Evolutionary conservation across 306 rosid genomes (phyloP).

Genomic region (Glycine soja): DNA sequence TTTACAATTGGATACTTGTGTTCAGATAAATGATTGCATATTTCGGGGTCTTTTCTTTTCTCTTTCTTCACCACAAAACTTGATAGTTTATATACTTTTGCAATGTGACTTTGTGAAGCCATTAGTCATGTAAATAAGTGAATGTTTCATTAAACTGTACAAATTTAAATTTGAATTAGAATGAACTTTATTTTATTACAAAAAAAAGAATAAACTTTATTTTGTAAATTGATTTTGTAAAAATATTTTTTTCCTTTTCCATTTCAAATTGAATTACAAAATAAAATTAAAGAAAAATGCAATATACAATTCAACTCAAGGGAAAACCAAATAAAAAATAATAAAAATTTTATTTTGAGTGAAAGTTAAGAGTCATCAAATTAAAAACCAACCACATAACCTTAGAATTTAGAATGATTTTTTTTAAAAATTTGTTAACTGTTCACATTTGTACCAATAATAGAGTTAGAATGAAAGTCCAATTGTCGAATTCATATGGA

Average conservation of each 20-base stretch:
- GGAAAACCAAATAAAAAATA: too few relatives aligned
- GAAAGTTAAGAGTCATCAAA: neutral
- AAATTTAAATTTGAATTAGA: neutral
- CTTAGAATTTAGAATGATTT: neutral
- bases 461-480: too few relatives aligned
- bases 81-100: neutral
- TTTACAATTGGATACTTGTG: conserved; percentile 8
- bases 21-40: conserved; percentile 19
- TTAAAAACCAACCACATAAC: neutral
- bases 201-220: too few relatives aligned
- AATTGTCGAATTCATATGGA: too few relatives aligned
- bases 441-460: too few relatives aligned
- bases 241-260: too few relatives aligned
- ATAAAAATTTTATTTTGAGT: neutral
- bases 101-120: conserved; percentile 10
- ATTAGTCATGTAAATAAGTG: neutral
- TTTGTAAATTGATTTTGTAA: too few relatives aligned
- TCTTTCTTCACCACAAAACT: conserved; percentile 9
- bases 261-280: neutral
- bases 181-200: too few relatives aligned
- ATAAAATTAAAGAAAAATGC: neutral
- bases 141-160: neutral
- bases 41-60: conserved; percentile 5
- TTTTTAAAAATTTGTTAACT: too few relatives aligned
- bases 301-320: neutral